Base-by-base conservation (phyloP, 257 asterid species). In the Mitragyna speciosa region DNA sequence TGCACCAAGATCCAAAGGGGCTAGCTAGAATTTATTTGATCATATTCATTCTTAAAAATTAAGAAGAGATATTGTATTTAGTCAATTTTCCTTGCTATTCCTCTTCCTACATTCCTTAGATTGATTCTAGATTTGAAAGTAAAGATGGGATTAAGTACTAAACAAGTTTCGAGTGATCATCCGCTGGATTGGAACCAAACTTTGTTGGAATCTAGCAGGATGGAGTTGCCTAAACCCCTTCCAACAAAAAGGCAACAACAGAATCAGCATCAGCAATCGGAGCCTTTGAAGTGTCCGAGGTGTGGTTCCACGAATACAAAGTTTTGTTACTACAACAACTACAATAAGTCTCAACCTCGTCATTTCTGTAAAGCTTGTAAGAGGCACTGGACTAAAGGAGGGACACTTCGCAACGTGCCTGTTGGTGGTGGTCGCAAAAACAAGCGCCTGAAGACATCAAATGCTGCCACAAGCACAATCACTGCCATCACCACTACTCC, bases 321-420 rank as follows among this genome's bases (percentile, higher is more conserved):
- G 73, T 93, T 93, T 75, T 93, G 97, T 70, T 93, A 93, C 85
- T 93, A 87, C 88, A 93, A 93, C 83, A 93, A 93, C 30, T 90
- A 93, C 81, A 91, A 89, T 66, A 87, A 88, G 52, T 86, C 93
- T 14, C 98, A 93, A 77, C 98, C 97, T 17, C 87, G 98, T 14
- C 90, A 93, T 84, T 90, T 87, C 52, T 93, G 98, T 79, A 93
- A 92, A 83, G 85, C 88, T 11, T 93, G 98, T 82, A 89, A 89
- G 78, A 83, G 97, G 79, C 95, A 92, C 86, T 92, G 97, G 98
- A 93, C 98, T 4, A 86, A 83, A 78, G 97, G 97, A 14, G 97
- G 97, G 67, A 88, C 92, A 14, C 89, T 93, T 20, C 93, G 95
- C 15, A 90, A 91, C 54, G 92, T 93, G 41, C 97, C 95, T 0